phyloP scores from a whole-genome alignment of 2,329 filamentous ascomycete genomes.

The Sporothrix variecibatus region DNA sequence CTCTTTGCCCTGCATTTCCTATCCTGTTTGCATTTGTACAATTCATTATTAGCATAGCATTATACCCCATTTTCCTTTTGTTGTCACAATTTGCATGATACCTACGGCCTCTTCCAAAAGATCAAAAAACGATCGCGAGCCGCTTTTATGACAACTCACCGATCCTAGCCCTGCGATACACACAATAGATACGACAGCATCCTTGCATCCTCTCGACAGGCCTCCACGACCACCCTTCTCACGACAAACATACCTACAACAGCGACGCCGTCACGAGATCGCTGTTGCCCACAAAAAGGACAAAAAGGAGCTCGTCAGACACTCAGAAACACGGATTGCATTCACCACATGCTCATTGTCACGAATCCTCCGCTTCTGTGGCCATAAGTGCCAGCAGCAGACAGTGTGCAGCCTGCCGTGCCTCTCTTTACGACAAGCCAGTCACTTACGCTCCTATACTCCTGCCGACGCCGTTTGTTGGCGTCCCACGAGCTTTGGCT shows the following conservation, averaged over 20 bases:
- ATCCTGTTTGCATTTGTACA: constrained; percentile 15
- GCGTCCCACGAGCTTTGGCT: background rate
- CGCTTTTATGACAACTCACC: background rate
- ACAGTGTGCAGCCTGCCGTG: background rate
- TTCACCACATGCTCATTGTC: background rate
- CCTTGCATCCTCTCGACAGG: background rate
- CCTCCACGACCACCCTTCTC: background rate
- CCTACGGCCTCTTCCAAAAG: background rate
- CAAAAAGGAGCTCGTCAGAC: background rate
- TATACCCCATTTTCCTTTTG: constrained; percentile 10
- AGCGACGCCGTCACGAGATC: background rate
- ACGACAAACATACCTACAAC: background rate
- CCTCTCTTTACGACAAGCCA: background rate
- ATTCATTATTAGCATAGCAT: constrained; percentile 13
- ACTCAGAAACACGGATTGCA: background rate
- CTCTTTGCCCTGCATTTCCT: background rate
- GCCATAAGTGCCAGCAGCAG: constrained; percentile 16
- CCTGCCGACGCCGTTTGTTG: background rate
- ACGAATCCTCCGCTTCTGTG: background rate
- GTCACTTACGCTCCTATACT: background rate
- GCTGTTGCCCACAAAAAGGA: background rate
- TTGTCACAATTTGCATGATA: background rate
- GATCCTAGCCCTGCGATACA: background rate
- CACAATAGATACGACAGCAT: background rate
- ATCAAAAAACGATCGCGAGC: background rate